Percentiles rank a stretch among this genome's conserved stretches.
phyloP scores from a whole-genome alignment of 352 stramenopile species.

The Phytophthora capsici region DNA sequence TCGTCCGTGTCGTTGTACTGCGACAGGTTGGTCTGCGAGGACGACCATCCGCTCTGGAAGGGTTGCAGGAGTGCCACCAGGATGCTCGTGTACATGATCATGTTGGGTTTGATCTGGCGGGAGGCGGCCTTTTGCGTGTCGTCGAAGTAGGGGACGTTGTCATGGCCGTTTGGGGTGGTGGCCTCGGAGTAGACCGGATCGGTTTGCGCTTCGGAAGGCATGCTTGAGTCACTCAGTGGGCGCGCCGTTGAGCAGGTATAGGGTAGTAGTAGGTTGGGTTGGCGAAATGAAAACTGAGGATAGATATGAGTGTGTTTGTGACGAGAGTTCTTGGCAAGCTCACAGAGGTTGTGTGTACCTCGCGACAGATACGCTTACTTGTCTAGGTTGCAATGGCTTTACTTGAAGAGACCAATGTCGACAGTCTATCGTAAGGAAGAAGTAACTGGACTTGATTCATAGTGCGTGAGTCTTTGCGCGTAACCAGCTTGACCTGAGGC shows the following conservation, averaged over 20 bases:
- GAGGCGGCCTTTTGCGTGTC: constrained; percentile 23
- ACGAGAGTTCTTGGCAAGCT: neutral
- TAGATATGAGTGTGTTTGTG: too few species aligned
- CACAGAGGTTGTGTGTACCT: neutral
- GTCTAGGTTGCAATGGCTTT: too few species aligned
- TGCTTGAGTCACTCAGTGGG: neutral
- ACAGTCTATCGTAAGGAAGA: too few species aligned
- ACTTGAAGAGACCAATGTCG: too few species aligned
- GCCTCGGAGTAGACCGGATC: constrained; percentile 25
- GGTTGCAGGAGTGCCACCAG: constrained; percentile 42
- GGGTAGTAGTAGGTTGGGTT: constrained; percentile 10
- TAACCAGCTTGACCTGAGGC: too few species aligned
- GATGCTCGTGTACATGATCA: constrained; percentile 49
- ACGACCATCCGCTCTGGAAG: constrained; percentile 61
- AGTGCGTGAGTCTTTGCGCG: too few species aligned
- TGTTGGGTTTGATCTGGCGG: constrained; percentile 33
- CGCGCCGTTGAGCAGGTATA: too few species aligned
- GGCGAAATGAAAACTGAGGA: constrained; percentile 15
- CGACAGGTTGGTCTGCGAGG: constrained; percentile 54
- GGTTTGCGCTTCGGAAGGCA: constrained; percentile 23
- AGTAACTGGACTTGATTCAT: too few species aligned
- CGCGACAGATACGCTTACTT: too few species aligned
- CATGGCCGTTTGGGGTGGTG: constrained; percentile 12
- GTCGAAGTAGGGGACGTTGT: constrained; percentile 24
- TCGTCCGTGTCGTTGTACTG: constrained; percentile 48